phyloP scores from a whole-genome alignment of 2,329 filamentous ascomycete species.

The Ophiocordyceps camponoti-rufipedis region DNA sequence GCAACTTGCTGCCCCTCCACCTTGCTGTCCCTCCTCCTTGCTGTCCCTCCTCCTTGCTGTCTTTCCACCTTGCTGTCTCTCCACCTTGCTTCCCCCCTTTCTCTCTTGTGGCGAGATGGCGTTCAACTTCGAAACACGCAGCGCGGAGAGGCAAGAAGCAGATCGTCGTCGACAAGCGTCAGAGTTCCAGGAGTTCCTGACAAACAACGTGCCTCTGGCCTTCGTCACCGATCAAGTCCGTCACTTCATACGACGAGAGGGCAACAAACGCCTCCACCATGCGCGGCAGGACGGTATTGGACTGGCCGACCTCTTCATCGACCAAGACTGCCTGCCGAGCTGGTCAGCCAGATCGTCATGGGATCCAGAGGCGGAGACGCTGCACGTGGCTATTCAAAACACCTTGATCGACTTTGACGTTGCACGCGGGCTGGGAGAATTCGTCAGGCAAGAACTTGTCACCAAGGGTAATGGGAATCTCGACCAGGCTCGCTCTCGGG shows the following conservation, averaged over 20 bases:
- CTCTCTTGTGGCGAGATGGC: no score
- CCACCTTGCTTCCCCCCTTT: no score
- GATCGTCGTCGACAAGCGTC: no score
- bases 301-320: slow-evolving; percentile 8
- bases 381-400: slow-evolving; percentile 10
- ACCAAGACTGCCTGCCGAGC: slow-evolving; percentile 11
- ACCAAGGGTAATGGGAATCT: slow-evolving; percentile 10
- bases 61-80: no score
- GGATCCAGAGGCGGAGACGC: slow-evolving; percentile 7
- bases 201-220: not conserved
- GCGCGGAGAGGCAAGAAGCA: no score
- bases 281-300: slow-evolving; percentile 5
- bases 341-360: slow-evolving; percentile 9
- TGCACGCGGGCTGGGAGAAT: slow-evolving; percentile 4
- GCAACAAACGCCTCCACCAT: slow-evolving; percentile 7
- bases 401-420: slow-evolving; percentile 6
- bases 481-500: slow-evolving; percentile 7
- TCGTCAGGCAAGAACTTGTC: slow-evolving; percentile 7
- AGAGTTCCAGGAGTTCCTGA: not conserved
- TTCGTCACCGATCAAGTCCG: slow-evolving; percentile 3
- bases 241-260: slow-evolving; percentile 6
- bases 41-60: no score
- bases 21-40: no score
- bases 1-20: no score
- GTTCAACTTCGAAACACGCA: no score